Conservation (phyloP, 768 basidiomycete species). For the Hygrophorus russula region DNA sequence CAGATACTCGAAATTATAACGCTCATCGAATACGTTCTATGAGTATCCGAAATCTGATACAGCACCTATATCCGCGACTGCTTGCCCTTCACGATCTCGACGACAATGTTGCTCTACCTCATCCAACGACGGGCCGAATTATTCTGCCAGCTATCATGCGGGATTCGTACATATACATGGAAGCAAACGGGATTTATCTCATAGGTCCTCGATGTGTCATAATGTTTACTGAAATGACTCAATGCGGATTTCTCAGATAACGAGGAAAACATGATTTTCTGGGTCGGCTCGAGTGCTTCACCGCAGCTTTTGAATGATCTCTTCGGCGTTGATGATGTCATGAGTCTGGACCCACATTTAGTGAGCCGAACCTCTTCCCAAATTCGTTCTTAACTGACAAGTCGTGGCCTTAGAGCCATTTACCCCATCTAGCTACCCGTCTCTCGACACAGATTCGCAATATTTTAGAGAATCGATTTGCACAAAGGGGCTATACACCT, state of each 20-base stretch:
- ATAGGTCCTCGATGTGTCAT: constrained; percentile 46
- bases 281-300: constrained; percentile 78
- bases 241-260: constrained; percentile 47
- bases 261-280: constrained; percentile 78
- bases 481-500: constrained; percentile 37
- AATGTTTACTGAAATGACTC: constrained; percentile 4
- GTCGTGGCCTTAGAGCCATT: constrained; percentile 34
- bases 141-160: constrained; percentile 72
- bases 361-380: constrained; percentile 28
- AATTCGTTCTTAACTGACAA: constrained; percentile 5
- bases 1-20: constrained; percentile 88
- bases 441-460: constrained; percentile 81
- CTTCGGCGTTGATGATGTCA: constrained; percentile 74
- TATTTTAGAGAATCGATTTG: constrained; percentile 60
- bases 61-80: constrained; percentile 79
- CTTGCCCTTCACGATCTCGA: constrained; percentile 82
- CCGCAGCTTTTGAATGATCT: constrained; percentile 77
- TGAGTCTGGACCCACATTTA: constrained; percentile 54
- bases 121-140: constrained; percentile 44
- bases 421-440: constrained; percentile 62
- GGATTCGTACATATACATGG: constrained; percentile 78
- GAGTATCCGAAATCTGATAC: constrained; percentile 58
- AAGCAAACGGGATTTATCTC: constrained; percentile 83
- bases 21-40: constrained; percentile 66
- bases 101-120: constrained; percentile 58